Percentiles rank a stretch among this genome's conserved stretches.
phyloP scores from a whole-genome alignment of 1,284 basidiomycete genomes.

The Naganishia albida region DNA sequence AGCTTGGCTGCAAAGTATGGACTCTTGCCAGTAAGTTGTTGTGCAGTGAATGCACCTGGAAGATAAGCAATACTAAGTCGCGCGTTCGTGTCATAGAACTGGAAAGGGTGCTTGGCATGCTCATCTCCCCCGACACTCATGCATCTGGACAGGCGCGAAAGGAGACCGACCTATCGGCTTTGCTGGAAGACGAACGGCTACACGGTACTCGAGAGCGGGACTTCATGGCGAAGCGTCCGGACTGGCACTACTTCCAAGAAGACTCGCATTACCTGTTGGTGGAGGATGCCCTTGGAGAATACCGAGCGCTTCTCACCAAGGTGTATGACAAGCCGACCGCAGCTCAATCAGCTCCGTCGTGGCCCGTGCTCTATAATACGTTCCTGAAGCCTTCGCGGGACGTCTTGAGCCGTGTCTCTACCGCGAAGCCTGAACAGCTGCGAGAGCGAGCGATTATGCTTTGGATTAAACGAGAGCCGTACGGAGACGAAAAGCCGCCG shows the following conservation, averaged over 20 bases:
- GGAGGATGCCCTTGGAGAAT: slow-evolving; percentile 81
- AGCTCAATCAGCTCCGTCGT: slow-evolving; percentile 37
- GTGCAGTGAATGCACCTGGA: background rate
- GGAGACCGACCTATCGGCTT: slow-evolving; percentile 54
- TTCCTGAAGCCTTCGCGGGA: slow-evolving; percentile 47
- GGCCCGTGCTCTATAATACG: slow-evolving; percentile 58
- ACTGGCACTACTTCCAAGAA: slow-evolving; percentile 85
- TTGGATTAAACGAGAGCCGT: slow-evolving; percentile 43
- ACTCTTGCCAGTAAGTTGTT: slow-evolving; percentile 61
- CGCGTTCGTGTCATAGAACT: slow-evolving; percentile 1
- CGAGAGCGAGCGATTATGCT: slow-evolving; percentile 47
- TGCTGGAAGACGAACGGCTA: slow-evolving; percentile 83
- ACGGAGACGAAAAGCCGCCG: slow-evolving; percentile 41
- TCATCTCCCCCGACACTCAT: slow-evolving; percentile 34
- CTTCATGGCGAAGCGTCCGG: slow-evolving; percentile 78
- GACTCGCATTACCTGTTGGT: slow-evolving; percentile 80
- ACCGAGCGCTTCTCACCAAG: slow-evolving; percentile 59
- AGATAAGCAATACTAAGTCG: background rate
- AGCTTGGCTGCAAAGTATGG: slow-evolving; percentile 80
- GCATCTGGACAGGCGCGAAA: slow-evolving; percentile 34
- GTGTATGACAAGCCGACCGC: slow-evolving; percentile 54
- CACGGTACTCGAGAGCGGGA: slow-evolving; percentile 90
- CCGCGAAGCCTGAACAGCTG: slow-evolving; percentile 41
- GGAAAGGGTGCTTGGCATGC: slow-evolving; percentile 3
- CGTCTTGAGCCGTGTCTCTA: slow-evolving; percentile 36